A percentile compares a stretch with the other conserved stretches of the same genome.
Conservation (phyloP, 441 rosid genomes). For the Erodium moschatum region DNA sequence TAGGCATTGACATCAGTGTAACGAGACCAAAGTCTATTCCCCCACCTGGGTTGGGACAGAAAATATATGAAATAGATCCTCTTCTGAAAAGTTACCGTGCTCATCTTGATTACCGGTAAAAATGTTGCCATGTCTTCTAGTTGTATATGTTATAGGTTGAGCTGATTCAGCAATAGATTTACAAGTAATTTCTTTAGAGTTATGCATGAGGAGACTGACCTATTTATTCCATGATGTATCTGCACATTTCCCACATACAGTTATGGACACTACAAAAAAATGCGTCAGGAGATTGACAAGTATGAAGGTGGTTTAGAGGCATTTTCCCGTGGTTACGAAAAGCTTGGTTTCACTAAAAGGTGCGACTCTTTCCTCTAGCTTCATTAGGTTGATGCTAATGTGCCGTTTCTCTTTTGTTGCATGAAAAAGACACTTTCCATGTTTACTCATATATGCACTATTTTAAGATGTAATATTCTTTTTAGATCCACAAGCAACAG, state of each 20-base stretch:
- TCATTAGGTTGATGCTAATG: conserved; percentile 8
- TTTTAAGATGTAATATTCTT: neutral
- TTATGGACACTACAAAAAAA: conserved; percentile 54
- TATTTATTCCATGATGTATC: conserved; percentile 5
- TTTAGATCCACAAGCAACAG: neutral
- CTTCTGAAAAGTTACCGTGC: conserved; percentile 39
- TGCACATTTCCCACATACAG: conserved; percentile 29
- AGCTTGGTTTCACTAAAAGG: conserved; percentile 84
- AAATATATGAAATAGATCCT: conserved; percentile 82
- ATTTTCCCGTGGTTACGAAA: conserved; percentile 90
- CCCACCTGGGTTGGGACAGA: conserved; percentile 70
- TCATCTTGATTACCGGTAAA: conserved; percentile 87
- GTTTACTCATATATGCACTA: neutral
- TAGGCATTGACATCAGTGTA: conserved; percentile 5
- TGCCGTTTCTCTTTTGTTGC: conserved; percentile 8
- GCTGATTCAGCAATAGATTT: neutral
- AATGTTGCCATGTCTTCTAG: conserved; percentile 19
- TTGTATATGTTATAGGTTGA: neutral
- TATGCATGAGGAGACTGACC: neutral
- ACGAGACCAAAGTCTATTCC: conserved; percentile 33
- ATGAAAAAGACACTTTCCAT: conserved; percentile 11
- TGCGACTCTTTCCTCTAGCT: conserved; percentile 24
- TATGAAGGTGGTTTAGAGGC: conserved; percentile 83
- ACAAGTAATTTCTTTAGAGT: neutral
- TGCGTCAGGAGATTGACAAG: conserved; percentile 67